phyloP scores from a whole-genome alignment of 805 yeast genomes.

The Hanseniaspora mollemarum region DNA sequence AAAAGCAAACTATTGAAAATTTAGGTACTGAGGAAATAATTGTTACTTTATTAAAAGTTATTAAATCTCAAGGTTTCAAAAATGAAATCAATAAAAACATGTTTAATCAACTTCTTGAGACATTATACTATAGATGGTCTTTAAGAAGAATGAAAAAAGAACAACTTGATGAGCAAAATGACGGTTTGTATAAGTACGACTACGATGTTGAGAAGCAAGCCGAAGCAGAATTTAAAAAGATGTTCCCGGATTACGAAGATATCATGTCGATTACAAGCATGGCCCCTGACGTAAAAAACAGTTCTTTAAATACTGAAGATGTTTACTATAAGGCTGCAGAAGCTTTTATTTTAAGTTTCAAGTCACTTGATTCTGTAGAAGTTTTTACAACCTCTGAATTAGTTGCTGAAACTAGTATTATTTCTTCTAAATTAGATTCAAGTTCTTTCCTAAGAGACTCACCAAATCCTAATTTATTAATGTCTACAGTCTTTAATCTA shows the following conservation, averaged over 20 bases:
- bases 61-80: conserved; percentile 29
- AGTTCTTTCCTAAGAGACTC: background rate
- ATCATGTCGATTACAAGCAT: conserved; percentile 22
- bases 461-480: conserved; percentile 23
- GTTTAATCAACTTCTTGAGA: conserved; percentile 41
- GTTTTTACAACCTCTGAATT: conserved; percentile 36
- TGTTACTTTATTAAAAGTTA: conserved; percentile 38
- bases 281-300: conserved; percentile 20
- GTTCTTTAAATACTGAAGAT: conserved; percentile 31
- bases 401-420: conserved; percentile 23
- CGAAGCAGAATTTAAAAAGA: conserved; percentile 64
- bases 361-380: conserved; percentile 13
- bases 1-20: conserved; percentile 35
- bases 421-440: conserved; percentile 18
- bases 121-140: conserved; percentile 73
- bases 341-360: conserved; percentile 38
- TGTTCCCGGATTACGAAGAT: conserved; percentile 84
- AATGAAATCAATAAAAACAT: conserved; percentile 23
- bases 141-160: conserved; percentile 55
- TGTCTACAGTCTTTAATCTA: conserved; percentile 31
- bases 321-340: conserved; percentile 40
- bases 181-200: conserved; percentile 52
- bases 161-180: conserved; percentile 47
- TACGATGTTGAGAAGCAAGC: conserved; percentile 51
- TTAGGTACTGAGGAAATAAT: conserved; percentile 41